Evolutionary conservation across 768 basidiomycete genomes (phyloP), one percentile per base, ranked within the genome.

Genomic region (Hysterangium stoloniferum): DNA sequence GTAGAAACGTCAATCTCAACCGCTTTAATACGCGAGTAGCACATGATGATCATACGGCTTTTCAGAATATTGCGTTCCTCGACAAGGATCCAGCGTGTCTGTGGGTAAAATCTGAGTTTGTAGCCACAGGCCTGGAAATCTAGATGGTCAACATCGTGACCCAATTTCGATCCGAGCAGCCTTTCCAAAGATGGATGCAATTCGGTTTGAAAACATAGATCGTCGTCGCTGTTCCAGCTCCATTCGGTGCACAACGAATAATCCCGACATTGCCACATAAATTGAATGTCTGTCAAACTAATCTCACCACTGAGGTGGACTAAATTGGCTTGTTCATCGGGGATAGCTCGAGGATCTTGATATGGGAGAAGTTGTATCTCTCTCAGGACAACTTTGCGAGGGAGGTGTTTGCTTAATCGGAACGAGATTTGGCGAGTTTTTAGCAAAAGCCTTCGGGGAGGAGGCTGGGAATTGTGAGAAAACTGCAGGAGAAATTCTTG

Each of bases 201-300:
- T n/a, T n/a, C n/a, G n/a, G n/a, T n/a, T n/a, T n/a, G n/a, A n/a
- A n/a, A n/a, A n/a, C 44, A n/a, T n/a, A 31, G 28, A n/a, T 45
- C 44, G 17, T 45, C 29, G n/a, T n/a, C n/a, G n/a, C n/a, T n/a
- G n/a, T n/a, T n/a, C n/a, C 40, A 41, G 8, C 33, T 77, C 71
- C 74, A 79, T 62, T 84, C 81, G 40, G 76, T 61, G 15, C 82
- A 85, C 52, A 77, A 73, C 0, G 71, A 67, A 4, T 65, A 60
- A 57, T 80, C 79, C n/a, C 79, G 70, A 52, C 79, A 82, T 57
- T 72, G 67, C 80, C 79, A 80, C 12, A 79, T 77, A 55, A 81
- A 80, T 55, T 82, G 79, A 20, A 84, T 54, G 3, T 62, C 58
- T 4, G 52, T 53, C 42, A 80, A 57, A 5, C 56, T 50, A 20